Conservation (phyloP, 2,329 filamentous ascomycete genomes). For the Fusarium sp. region DNA sequence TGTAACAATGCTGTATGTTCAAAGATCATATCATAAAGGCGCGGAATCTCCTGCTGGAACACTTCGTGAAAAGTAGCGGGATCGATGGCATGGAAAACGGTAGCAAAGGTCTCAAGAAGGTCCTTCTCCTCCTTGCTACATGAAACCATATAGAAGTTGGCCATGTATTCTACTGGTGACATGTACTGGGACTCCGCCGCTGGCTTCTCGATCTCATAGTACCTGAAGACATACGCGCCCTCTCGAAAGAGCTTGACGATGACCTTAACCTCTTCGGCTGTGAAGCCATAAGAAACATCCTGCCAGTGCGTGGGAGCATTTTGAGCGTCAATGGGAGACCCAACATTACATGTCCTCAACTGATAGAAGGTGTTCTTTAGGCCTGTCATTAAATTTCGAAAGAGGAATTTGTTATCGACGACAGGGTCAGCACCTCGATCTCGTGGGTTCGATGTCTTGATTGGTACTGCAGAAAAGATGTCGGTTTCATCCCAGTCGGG, state of each 20-base stretch:
- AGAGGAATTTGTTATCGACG: constrained; percentile 96
- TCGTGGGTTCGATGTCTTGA: constrained; percentile 91
- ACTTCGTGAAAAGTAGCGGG: constrained; percentile 98
- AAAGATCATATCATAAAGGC: constrained; percentile 97
- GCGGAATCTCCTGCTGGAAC: constrained; percentile 96
- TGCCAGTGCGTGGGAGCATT: constrained; percentile 91
- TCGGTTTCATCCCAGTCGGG: constrained; percentile 99
- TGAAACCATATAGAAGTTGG: constrained; percentile 93
- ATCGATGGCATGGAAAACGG: constrained; percentile 98
- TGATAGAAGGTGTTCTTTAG: constrained; percentile 98
- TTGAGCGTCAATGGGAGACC: constrained; percentile 74
- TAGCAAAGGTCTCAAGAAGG: constrained; percentile 94
- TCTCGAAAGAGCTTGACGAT: constrained; percentile 98
- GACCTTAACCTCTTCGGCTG: constrained; percentile 94
- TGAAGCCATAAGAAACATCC: constrained; percentile 95
- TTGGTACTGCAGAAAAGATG: constrained; percentile 95
- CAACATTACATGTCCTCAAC: constrained; percentile 86
- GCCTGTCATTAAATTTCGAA: constrained; percentile 95
- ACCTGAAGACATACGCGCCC: constrained; percentile 94
- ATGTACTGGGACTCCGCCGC: constrained; percentile 76
- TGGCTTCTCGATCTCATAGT: constrained; percentile 90
- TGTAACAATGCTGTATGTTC: constrained; percentile 94
- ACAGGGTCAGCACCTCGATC: constrained; percentile 92
- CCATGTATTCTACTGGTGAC: constrained; percentile 90
- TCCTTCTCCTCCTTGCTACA: constrained; percentile 98